A percentile compares a stretch with the other conserved stretches of the same genome.
phyloP scores from a whole-genome alignment of 176 grass and related monocot genomes.

The Zoysia japonica region DNA sequence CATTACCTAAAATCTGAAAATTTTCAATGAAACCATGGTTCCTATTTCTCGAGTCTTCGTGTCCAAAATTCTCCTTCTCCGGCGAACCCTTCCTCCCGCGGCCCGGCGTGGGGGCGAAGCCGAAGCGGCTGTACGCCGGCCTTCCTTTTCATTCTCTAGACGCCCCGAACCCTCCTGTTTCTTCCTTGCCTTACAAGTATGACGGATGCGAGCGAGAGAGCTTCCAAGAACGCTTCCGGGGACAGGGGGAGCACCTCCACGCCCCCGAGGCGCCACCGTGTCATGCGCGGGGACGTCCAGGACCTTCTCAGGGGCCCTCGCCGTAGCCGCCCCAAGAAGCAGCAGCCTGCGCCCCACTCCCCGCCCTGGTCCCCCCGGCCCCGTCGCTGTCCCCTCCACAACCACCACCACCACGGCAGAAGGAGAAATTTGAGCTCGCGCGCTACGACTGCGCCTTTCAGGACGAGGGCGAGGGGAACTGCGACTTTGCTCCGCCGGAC shows the following conservation, averaged over 20 bases:
- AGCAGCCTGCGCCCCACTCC: background rate
- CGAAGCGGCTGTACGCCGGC: background rate
- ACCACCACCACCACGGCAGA: background rate
- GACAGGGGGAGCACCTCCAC: background rate
- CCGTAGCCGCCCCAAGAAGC: slow-evolving; percentile 40
- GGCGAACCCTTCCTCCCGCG: background rate
- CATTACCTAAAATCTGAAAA: no score
- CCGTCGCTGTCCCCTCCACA: no score
- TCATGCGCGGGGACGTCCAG: slow-evolving; percentile 43
- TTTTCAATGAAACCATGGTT: no score
- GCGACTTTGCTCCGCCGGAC: slow-evolving; percentile 42
- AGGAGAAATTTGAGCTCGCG: background rate
- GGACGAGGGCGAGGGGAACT: slow-evolving; percentile 34
- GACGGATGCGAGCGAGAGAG: slow-evolving; percentile 23
- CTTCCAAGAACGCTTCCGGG: slow-evolving; percentile 21
- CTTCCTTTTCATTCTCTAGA: background rate
- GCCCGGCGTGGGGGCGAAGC: slow-evolving; percentile 10
- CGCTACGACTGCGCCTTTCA: slow-evolving; percentile 58
- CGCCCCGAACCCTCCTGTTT: background rate
- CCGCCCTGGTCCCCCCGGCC: background rate
- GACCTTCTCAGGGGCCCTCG: slow-evolving; percentile 43
- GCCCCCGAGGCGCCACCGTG: slow-evolving; percentile 45
- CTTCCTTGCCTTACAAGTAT: slow-evolving; percentile 4
- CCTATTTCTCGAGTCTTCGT: background rate
- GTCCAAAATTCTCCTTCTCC: slow-evolving; percentile 32